Evolutionary conservation across 495 filamentous ascomycete genomes (phyloP).

Genomic region (Sabuloglossum arenarium): DNA sequence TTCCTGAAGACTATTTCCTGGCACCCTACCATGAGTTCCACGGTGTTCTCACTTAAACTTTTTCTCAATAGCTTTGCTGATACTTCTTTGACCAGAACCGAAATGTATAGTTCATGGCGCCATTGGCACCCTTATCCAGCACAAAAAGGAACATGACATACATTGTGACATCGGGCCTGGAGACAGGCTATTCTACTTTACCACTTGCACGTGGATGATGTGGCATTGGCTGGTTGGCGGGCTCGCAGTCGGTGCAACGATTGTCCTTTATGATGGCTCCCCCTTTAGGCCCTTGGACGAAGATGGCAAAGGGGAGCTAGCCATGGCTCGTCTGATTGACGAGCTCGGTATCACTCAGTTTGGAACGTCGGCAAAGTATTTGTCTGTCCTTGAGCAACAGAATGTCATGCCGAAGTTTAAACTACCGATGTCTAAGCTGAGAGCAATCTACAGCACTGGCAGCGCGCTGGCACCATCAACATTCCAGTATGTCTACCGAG

Average conservation of each 20-base stretch:
- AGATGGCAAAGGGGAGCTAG: slow-evolving; percentile 35
- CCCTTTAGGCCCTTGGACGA: slow-evolving; percentile 50
- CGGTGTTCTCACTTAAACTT: background rate
- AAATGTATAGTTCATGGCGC: slow-evolving; percentile 87
- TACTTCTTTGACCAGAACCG: slow-evolving; percentile 26
- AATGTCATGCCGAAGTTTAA: slow-evolving; percentile 37
- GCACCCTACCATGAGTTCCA: background rate
- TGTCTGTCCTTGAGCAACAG: slow-evolving; percentile 76
- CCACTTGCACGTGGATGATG: slow-evolving; percentile 93
- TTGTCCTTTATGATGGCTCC: slow-evolving; percentile 76
- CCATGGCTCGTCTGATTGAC: slow-evolving; percentile 47
- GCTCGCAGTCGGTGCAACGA: slow-evolving; percentile 54
- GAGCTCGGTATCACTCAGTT: slow-evolving; percentile 70
- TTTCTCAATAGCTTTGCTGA: background rate
- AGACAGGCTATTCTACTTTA: slow-evolving; percentile 63
- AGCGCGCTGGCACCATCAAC: slow-evolving; percentile 83
- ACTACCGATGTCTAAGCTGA: slow-evolving; percentile 32
- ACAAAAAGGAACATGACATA: slow-evolving; percentile 82
- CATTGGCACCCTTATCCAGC: slow-evolving; percentile 71
- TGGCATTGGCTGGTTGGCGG: slow-evolving; percentile 87
- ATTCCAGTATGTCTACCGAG: slow-evolving; percentile 68
- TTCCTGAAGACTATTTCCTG: no score
- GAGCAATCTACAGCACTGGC: slow-evolving; percentile 81
- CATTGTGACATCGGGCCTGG: slow-evolving; percentile 54
- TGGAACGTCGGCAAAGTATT: slow-evolving; percentile 81